phyloP scores from a whole-genome alignment of 768 basidiomycete species.

The Suillus sp. region DNA sequence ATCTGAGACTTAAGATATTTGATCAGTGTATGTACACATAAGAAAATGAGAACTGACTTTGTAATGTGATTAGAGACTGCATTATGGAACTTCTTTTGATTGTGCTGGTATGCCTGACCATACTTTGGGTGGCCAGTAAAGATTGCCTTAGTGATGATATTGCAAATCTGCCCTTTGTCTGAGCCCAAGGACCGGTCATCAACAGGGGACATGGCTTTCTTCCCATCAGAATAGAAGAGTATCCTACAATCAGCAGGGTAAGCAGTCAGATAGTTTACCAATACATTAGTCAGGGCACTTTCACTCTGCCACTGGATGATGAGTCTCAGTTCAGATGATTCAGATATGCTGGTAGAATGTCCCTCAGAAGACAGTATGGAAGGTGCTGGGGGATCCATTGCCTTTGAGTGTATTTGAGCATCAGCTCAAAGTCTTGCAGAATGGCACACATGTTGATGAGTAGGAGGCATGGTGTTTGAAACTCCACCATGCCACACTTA shows the following conservation, averaged over 20 bases:
- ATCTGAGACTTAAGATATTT: too few relatives aligned
- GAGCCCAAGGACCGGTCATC: not conserved
- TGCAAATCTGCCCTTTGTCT: not conserved
- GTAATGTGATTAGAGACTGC: not conserved
- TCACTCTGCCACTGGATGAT: conserved; percentile 1
- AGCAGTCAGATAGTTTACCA: not conserved
- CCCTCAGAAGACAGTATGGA: too few relatives aligned
- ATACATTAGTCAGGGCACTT: not conserved
- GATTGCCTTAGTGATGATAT: not conserved
- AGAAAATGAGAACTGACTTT: too few relatives aligned
- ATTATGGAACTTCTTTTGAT: not conserved
- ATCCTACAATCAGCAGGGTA: not conserved
- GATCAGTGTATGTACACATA: too few relatives aligned
- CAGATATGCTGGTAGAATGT: too few relatives aligned
- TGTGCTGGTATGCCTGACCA: not conserved
- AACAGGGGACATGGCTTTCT: not conserved
- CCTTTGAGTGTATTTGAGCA: too few relatives aligned
- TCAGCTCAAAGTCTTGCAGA: too few relatives aligned
- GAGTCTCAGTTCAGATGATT: too few relatives aligned
- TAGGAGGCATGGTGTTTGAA: too few relatives aligned
- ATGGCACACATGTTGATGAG: too few relatives aligned
- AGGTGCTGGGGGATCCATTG: too few relatives aligned
- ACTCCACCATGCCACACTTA: too few relatives aligned
- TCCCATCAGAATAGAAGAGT: not conserved
- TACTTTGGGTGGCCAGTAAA: not conserved